Conservation (phyloP, 1,284 basidiomycete species). For the Anthracocystis walkeri region DNA sequence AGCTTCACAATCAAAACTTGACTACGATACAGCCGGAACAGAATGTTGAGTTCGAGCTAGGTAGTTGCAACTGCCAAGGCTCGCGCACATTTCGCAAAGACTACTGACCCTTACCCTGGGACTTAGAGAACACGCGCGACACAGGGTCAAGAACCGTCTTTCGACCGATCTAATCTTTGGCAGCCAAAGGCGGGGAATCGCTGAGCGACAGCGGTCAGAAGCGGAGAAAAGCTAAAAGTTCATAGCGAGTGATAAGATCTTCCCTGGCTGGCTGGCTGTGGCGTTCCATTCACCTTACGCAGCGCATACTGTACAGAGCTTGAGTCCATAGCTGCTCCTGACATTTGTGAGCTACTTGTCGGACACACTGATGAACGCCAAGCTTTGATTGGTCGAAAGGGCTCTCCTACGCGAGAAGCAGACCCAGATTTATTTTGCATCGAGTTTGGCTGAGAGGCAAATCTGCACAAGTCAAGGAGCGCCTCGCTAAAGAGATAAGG, state of each 20-base stretch:
- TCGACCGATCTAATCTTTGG: conserved; percentile 9
- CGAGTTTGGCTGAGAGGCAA: conserved; percentile 6
- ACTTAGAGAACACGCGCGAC: neutral
- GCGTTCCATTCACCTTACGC: neutral
- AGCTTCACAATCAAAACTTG: neutral
- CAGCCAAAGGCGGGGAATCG: conserved; percentile 17
- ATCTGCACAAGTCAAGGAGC: conserved; percentile 35
- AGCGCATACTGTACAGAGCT: neutral
- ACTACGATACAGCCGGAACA: neutral
- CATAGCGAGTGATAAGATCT: conserved; percentile 26
- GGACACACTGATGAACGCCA: neutral
- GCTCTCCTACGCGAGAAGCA: neutral
- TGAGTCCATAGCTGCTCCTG: neutral
- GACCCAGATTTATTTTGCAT: conserved; percentile 8
- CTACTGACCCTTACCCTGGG: neutral
- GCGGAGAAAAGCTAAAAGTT: conserved; percentile 24
- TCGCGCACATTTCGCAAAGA: too few relatives aligned
- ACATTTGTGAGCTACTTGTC: neutral
- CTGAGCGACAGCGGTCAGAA: conserved; percentile 19
- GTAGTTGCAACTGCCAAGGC: too few relatives aligned
- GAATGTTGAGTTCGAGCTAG: neutral
- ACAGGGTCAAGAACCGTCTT: neutral
- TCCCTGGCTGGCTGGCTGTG: neutral
- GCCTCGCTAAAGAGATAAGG: conserved; percentile 16
- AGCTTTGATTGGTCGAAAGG: neutral